Base-by-base conservation (phyloP, 441 rosid species). In the Euphorbia schlechtendalii region DNA sequence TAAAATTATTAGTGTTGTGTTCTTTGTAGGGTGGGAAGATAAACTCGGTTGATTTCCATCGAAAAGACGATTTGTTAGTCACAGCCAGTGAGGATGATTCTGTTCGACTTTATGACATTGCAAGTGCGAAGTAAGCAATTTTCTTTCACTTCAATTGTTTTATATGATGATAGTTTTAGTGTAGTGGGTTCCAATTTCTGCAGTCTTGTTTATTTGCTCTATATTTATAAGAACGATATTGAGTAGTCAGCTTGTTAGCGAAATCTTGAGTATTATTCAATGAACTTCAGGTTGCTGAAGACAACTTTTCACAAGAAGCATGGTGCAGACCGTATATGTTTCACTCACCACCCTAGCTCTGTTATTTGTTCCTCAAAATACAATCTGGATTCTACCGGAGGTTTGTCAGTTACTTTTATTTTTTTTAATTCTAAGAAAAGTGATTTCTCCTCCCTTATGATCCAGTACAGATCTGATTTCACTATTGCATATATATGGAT, bases 31-130 rank as follows among this genome's bases (percentile, higher is more conserved):
- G 93, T 53, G 95, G 96, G 64, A 90, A 82, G 79, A 80, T 93
- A 70, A 84, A 81, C 71, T 88, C 92, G 24, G 68, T 93, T 61
- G 95, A 92, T 75, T 93, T 93, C 66, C 96, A 93, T 67, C 82
- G 97, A 1, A 90, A 90, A 59, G 96, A 90, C 56, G 97, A 88
- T 71, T 72, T 90, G 55, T 67, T 93, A 66, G 93, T 93, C 20
- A 90, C 97, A 1, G 88, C 97, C 1, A 88, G 97, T 63, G 99
- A 90, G 55, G 99, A 93, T 60, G 95, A 88, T 77, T 90, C 97
- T 2, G 91, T 93, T 64, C 90, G 97, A 11, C 93, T 93, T 59
- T 90, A 80, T 65, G 96, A 93, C 74, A 87, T 93, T 71, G 86
- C 83, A 36, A 86, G 78, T 81, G 99, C 97, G 52, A 90, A 83